These are phyloP conservation scores for Rhytidhysteron rufulum DNA, from an alignment of 2,329 filamentous ascomycete species.

Conservation along the genomic window DNA sequence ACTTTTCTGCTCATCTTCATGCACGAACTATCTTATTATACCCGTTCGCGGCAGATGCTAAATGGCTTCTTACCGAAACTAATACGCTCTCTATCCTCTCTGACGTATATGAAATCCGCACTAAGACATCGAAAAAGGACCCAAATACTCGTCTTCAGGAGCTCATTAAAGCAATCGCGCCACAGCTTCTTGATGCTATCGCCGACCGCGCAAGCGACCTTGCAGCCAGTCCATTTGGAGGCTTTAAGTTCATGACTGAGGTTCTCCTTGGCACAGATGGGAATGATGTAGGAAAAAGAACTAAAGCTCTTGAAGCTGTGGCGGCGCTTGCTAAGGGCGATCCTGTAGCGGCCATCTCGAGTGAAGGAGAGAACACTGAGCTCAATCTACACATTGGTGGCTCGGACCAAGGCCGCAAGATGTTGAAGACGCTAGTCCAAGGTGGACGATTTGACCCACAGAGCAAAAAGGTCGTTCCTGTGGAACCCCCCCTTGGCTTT, in stretches of 20 bases:
- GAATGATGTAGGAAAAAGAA: slow-evolving; percentile 58
- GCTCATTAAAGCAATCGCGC: slow-evolving; percentile 69
- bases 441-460: slow-evolving; percentile 81
- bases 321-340: slow-evolving; percentile 42
- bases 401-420: slow-evolving; percentile 65
- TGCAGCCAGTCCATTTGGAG: slow-evolving; percentile 70
- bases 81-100: slow-evolving; percentile 67
- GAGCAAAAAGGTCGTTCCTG: slow-evolving; percentile 64
- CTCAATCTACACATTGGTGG: slow-evolving; percentile 57
- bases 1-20: slow-evolving; percentile 62
- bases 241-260: slow-evolving; percentile 77
- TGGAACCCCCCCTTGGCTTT: slow-evolving; percentile 76
- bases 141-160: slow-evolving; percentile 71
- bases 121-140: slow-evolving; percentile 90
- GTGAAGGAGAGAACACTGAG: slow-evolving; percentile 11
- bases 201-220: slow-evolving; percentile 64
- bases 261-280: slow-evolving; percentile 72
- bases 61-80: slow-evolving; percentile 58
- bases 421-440: slow-evolving; percentile 87
- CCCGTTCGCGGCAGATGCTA: slow-evolving; percentile 64
- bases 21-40: slow-evolving; percentile 70
- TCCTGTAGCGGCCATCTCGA: slow-evolving; percentile 19
- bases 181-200: slow-evolving; percentile 71
- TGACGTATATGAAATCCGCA: slow-evolving; percentile 75
- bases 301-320: slow-evolving; percentile 64